Evolutionary conservation across 768 basidiomycete genomes (phyloP).

Genomic region (Phylloporus sp.): DNA sequence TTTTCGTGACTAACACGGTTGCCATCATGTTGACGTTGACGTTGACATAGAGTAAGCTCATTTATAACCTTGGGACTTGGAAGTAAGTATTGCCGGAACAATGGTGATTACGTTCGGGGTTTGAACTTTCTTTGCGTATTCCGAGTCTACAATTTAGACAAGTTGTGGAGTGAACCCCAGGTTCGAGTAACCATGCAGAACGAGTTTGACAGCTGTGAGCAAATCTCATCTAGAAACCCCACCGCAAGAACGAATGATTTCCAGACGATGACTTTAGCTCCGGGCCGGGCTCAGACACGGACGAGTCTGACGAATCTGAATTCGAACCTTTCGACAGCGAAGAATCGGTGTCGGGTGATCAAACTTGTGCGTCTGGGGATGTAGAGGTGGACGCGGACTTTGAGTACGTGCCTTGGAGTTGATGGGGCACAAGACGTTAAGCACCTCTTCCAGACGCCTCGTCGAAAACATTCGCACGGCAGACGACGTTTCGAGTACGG

Average conservation of each 20-base stretch:
- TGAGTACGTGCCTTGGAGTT: constrained; percentile 7
- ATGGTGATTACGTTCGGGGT: too few species aligned
- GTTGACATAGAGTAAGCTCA: too few species aligned
- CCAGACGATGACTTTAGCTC: constrained; percentile 7
- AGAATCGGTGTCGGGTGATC: constrained; percentile 1
- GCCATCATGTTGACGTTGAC: too few species aligned
- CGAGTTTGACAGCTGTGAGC: not conserved
- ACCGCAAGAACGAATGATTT: constrained; percentile 1
- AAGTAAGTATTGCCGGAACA: too few species aligned
- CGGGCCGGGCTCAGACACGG: constrained; percentile 5
- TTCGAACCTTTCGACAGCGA: constrained; percentile 12
- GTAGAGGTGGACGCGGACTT: constrained; percentile 20
- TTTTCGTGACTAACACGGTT: too few species aligned
- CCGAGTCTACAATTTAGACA: too few species aligned
- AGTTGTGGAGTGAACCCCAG: too few species aligned
- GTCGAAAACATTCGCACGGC: constrained; percentile 3
- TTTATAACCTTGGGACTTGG: too few species aligned
- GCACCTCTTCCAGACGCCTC: not conserved
- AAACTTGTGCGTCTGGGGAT: not conserved
- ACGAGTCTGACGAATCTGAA: constrained; percentile 3
- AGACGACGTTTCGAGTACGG: constrained; percentile 14
- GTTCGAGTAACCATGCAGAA: too few species aligned
- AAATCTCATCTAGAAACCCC: not conserved
- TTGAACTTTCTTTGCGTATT: too few species aligned
- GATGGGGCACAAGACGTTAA: not conserved